These are phyloP conservation scores for Daldinia sp. DNA, from an alignment of 2,329 filamentous ascomycete species.

Conservation along the genomic window DNA sequence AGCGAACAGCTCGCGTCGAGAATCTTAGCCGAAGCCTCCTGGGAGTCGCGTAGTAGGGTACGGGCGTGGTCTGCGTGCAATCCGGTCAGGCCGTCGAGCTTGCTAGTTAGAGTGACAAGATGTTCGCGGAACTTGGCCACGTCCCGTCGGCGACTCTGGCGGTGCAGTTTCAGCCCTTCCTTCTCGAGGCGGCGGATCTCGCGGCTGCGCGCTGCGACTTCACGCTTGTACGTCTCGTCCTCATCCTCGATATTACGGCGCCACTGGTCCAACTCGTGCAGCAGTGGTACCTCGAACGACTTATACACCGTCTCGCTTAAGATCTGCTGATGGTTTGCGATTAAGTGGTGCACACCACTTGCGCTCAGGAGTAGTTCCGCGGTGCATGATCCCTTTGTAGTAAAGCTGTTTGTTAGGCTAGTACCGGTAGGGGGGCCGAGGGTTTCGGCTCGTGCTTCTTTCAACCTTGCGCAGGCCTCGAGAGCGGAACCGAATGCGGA, in stretches of 20 bases:
- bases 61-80: slow-evolving; percentile 72
- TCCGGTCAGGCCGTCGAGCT: slow-evolving; percentile 71
- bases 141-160: slow-evolving; percentile 69
- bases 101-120: slow-evolving; percentile 71
- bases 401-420: slow-evolving; percentile 62
- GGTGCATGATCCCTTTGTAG: slow-evolving; percentile 65
- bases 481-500: slow-evolving; percentile 74
- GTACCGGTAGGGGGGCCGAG: slow-evolving; percentile 55
- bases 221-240: slow-evolving; percentile 69
- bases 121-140: slow-evolving; percentile 72
- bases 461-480: slow-evolving; percentile 75
- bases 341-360: slow-evolving; percentile 73
- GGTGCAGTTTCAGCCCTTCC: slow-evolving; percentile 72
- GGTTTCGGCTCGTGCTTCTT: slow-evolving; percentile 72
- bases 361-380: slow-evolving; percentile 72
- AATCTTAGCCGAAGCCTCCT: slow-evolving; percentile 72
- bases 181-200: slow-evolving; percentile 75
- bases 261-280: slow-evolving; percentile 78
- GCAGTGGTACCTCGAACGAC: slow-evolving; percentile 74
- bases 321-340: slow-evolving; percentile 78
- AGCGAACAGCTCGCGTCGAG: slow-evolving; percentile 74
- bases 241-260: slow-evolving; percentile 73
- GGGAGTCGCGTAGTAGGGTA: slow-evolving; percentile 70
- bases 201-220: slow-evolving; percentile 65
- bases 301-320: slow-evolving; percentile 76